These are phyloP conservation scores for Isochrysis galbana DNA, from an alignment of 78 protist genomes.

Conservation along the genomic window DNA sequence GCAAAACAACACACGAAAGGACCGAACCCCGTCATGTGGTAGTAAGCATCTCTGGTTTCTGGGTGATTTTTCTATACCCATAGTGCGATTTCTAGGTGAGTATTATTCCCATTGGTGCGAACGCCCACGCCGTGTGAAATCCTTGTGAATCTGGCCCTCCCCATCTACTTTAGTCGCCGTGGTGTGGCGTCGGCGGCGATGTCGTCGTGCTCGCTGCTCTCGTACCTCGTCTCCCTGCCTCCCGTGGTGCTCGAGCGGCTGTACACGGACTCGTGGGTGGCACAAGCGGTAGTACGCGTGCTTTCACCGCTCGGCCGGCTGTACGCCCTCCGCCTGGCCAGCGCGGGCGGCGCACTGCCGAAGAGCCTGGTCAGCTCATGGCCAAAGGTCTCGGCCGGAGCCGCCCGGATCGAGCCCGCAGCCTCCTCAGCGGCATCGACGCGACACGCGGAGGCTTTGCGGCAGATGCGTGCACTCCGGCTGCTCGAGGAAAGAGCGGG, in stretches of 20 bases:
- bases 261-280: neutral
- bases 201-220: neutral
- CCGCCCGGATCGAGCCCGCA: no score
- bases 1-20: no score
- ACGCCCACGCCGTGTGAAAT: no score
- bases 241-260: neutral
- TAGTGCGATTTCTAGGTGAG: no score
- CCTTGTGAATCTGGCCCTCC: no score
- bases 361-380: neutral
- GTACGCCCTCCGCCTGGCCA: neutral
- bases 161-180: no score
- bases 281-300: neutral
- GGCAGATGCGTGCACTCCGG: neutral
- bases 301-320: neutral
- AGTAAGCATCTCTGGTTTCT: no score
- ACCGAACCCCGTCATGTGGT: no score
- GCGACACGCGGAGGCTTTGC: neutral
- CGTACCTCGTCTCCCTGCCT: neutral
- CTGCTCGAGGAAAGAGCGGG: neutral
- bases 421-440: neutral
- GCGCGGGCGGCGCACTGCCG: neutral
- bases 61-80: no score
- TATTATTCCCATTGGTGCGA: no score
- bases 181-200: no score
- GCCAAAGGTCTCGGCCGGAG: neutral